phyloP scores from a whole-genome alignment of 805 yeast genomes.

The Trichomonascus vanleenenianus region DNA sequence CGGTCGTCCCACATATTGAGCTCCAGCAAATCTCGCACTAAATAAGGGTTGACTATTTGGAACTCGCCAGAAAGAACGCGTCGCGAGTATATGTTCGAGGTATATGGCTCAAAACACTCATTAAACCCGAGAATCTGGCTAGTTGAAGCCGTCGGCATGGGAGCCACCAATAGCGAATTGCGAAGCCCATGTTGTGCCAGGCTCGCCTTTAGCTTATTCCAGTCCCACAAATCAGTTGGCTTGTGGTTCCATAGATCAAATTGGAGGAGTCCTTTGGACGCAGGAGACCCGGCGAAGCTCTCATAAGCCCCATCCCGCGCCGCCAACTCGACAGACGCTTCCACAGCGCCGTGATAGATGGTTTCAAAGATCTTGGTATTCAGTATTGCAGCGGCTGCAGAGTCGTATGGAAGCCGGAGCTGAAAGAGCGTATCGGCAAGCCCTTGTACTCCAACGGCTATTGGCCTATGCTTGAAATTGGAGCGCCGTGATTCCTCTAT shows the following conservation, averaged over 20 bases:
- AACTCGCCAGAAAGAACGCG: conserved; percentile 88
- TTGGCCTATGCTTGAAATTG: conserved; percentile 74
- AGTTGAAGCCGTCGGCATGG: conserved; percentile 97
- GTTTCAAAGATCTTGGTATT: conserved; percentile 87
- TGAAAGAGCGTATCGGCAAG: conserved; percentile 78
- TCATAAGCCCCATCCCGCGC: conserved; percentile 57
- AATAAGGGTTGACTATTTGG: conserved; percentile 78
- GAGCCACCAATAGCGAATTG: conserved; percentile 81
- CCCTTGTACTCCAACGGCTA: conserved; percentile 94
- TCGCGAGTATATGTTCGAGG: conserved; percentile 81
- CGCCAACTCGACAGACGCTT: conserved; percentile 76
- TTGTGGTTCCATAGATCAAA: conserved; percentile 75
- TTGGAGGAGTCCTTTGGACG: conserved; percentile 73
- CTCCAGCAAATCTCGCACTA: conserved; percentile 68
- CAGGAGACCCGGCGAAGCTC: conserved; percentile 74
- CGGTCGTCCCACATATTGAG: conserved; percentile 72
- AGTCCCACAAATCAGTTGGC: conserved; percentile 72
- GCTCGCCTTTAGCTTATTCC: conserved; percentile 57
- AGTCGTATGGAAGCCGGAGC: conserved; percentile 73
- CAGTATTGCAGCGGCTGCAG: conserved; percentile 58
- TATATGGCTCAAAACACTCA: conserved; percentile 91
- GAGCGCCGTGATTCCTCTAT: conserved; percentile 59
- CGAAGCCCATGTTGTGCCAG: conserved; percentile 59
- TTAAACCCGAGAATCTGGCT: conserved; percentile 88
- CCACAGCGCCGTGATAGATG: conserved; percentile 85